Evolutionary conservation across 2,329 filamentous ascomycete genomes (phyloP), one percentile per base, ranked within the genome.

Genomic region (Pezicula carpinea): DNA sequence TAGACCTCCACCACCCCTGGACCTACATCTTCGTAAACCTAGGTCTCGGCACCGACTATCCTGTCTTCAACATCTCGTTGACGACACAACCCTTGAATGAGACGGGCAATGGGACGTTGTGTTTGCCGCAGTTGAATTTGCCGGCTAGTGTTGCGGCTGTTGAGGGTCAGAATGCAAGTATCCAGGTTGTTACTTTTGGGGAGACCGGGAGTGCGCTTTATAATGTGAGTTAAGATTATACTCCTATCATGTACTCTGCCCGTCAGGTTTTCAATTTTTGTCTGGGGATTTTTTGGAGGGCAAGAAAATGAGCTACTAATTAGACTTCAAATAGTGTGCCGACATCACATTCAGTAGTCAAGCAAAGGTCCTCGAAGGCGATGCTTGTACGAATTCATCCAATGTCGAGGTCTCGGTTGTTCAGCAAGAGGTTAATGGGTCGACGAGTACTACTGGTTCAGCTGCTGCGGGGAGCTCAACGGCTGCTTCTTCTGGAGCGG

Each of bases 31-130:
- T 74, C 48, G 68, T 80, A 31, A 71, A 79, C 31, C 59, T 82
- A 42, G 73, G 71, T 22, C 60, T 81, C 14, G 76, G 76, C 32
- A 68, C 69, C 44, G 64, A 77, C 1, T 70, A 70, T 39, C 74
- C 72, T 58, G 80, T 79, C 65, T 90, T 83, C 74, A 89, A 85
- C 72, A 74, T 84, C 64, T 78, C 82, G 29, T 72, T 89, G 22
- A 76, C 80, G 2, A 79, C 78, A 3, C 55, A 70, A 67, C 78
- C 71, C 67, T 79, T 70, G 66, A 82, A 72, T 69, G 78, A 65
- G 60, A 81, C 68, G 65, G 85, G 60, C 66, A 68, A 77, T 15
- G 83, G 85, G 39, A 72, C 75, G 39, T 81, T 89, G 59, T 91
- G 86, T 66, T 58, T 89, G 11, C 76, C 80, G 7, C 64, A 73